Evolutionary conservation across 768 basidiomycete genomes (phyloP).

Genomic region (Leucocoprinus birnbaumii): DNA sequence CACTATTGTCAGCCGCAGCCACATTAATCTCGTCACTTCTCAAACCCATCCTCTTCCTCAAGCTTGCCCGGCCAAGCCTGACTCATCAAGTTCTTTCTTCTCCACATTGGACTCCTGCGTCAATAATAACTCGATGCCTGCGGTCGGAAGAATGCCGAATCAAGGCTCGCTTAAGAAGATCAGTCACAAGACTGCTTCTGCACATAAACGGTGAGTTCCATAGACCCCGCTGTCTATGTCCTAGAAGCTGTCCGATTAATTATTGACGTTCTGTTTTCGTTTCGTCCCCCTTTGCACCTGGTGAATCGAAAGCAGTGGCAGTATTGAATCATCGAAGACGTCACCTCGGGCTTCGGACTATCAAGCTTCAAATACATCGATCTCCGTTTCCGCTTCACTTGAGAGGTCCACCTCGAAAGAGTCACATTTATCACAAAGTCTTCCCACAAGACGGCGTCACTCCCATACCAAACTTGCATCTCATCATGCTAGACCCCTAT

Average conservation of each 20-base stretch:
- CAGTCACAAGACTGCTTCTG: conserved; percentile 14
- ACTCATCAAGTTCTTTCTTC: conserved; percentile 5
- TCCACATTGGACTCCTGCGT: conserved; percentile 7
- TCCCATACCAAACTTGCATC: conserved; percentile 4
- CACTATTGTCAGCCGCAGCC: conserved; percentile 15
- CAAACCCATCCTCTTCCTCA: neutral
- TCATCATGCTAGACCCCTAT: conserved; percentile 10
- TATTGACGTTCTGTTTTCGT: conserved; percentile 1
- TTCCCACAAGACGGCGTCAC: conserved; percentile 8
- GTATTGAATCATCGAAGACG: neutral
- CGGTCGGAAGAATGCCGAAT: conserved; percentile 9
- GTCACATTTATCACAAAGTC: conserved; percentile 7
- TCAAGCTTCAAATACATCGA: neutral
- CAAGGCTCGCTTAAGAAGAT: conserved; percentile 13
- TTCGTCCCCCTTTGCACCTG: neutral
- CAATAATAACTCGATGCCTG: conserved; percentile 12
- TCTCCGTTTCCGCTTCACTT: neutral
- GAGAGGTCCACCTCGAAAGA: neutral
- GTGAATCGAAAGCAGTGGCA: neutral
- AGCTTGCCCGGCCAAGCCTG: conserved; percentile 5
- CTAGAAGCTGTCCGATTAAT: conserved; percentile 1
- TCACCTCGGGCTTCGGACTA: neutral
- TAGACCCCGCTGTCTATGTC: neutral
- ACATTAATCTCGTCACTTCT: conserved; percentile 9
- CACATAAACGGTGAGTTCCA: conserved; percentile 12